Evolutionary conservation across 192 early-diverging fungal species (phyloP).

Genomic region (Obelidium mucronatum): DNA sequence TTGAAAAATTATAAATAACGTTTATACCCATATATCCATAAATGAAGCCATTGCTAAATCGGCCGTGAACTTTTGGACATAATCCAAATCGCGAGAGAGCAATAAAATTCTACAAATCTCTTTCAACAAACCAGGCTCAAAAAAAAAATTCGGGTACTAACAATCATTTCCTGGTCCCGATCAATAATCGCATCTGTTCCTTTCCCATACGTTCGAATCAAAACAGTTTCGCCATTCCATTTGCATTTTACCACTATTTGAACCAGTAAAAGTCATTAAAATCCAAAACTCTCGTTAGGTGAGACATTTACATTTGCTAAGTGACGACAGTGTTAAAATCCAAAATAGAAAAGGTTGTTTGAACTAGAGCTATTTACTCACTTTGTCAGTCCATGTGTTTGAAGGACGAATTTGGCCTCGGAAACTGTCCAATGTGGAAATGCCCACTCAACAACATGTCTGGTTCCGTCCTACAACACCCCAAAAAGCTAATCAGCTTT

Average conservation of each 20-base stretch:
- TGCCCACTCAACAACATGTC: constrained; percentile 17
- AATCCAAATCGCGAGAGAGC: constrained; percentile 72
- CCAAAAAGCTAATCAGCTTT: neutral
- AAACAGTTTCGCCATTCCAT: constrained; percentile 52
- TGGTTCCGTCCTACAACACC: constrained; percentile 28
- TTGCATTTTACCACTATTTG: constrained; percentile 31
- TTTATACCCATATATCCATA: constrained; percentile 75
- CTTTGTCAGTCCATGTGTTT: constrained; percentile 63
- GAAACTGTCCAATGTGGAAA: constrained; percentile 49
- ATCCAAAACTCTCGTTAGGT: neutral
- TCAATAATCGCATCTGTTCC: constrained; percentile 91
- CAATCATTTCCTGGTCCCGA: constrained; percentile 82
- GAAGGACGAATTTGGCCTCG: constrained; percentile 44
- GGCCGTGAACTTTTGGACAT: constrained; percentile 78
- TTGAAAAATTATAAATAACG: neutral
- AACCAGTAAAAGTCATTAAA: neutral
- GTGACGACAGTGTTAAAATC: neutral
- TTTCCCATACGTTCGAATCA: constrained; percentile 91
- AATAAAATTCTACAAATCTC: constrained; percentile 74
- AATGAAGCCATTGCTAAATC: constrained; percentile 88
- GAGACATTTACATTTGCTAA: constrained; percentile 33
- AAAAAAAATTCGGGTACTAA: constrained; percentile 45
- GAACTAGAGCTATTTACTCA: neutral
- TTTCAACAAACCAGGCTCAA: neutral
- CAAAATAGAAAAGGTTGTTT: neutral